These are phyloP conservation scores for Umbelopsis sp. DNA, from an alignment of 192 early-diverging fungal genomes.

Conservation along the genomic window DNA sequence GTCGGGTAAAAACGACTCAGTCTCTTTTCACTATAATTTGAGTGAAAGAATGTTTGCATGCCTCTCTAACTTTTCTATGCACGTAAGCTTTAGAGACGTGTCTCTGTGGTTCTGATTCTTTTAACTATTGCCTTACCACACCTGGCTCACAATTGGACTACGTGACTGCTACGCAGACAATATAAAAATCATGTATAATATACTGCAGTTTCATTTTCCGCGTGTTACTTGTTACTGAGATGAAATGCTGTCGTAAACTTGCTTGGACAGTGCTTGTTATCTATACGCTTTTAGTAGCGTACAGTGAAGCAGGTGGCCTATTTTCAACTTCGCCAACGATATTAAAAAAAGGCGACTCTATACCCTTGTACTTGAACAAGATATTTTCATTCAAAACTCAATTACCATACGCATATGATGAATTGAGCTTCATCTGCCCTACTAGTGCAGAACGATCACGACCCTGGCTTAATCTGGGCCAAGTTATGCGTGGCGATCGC, in stretches of 20 bases:
- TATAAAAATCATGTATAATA: no score
- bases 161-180: no score
- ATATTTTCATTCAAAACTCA: slow-evolving; percentile 70
- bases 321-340: slow-evolving; percentile 12
- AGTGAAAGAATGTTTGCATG: no score
- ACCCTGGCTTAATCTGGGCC: slow-evolving; percentile 58
- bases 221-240: neutral
- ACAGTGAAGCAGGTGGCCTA: neutral
- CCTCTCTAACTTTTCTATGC: no score
- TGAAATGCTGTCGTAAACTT: neutral
- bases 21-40: no score
- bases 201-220: no score
- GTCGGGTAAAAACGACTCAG: no score
- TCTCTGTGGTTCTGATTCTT: no score
- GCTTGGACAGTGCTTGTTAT: neutral
- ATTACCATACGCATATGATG: slow-evolving; percentile 66
- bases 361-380: slow-evolving; percentile 70
- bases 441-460: slow-evolving; percentile 34
- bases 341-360: slow-evolving; percentile 47
- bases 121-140: no score
- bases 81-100: no score
- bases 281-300: neutral
- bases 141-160: no score
- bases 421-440: slow-evolving; percentile 66
- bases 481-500: slow-evolving; percentile 74